Evolutionary conservation across 1,139 yeast genomes (phyloP), one percentile per base, ranked within the genome.

Genomic region (Martiniozyma asiatica): DNA sequence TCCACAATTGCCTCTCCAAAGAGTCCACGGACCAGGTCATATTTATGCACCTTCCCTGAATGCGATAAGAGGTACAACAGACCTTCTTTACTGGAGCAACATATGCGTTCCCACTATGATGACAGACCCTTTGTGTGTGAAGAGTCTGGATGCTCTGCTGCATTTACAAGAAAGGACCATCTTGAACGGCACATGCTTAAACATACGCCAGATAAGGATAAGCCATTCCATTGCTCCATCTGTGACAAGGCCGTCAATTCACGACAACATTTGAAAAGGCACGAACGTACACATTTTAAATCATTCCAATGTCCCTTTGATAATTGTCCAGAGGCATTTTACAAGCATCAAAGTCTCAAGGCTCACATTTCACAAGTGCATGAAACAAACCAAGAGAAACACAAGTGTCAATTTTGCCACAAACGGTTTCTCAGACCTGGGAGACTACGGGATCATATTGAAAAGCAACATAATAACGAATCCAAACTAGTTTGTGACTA

Each of bases 211-310:
- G 59, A 68, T 5, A 63, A 61, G 2, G 68, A 64, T 11, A 81
- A 80, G 45, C 95, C 96, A 0, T 76, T 67, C 47, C 68, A 63
- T 33, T 89, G 99, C 47, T 56, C 73, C 0, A 55, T 65, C 1
- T 89, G 99, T 51, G 77, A 77, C 1, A 84, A 84, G 50, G 94
- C 95, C 2, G 79, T 82, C 34, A 78, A 77, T 38, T 69, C 94
- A 0, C 55, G 56, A 29, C 98, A 89, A 55, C 97, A 87, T 50
- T 59, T 85, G 39, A 71, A 68, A 41, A 64, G 95, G 34, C 99
- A 89, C 50, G 87, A 65, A 48, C 49, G 42, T 31, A 45, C 93
- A 9, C 96, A 85, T 51, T 69, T 73, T 5, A 75, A 75, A 41
- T 70, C 87, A 0, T 77, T 74, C 47, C 45, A 49, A 31, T 85